phyloP scores from a whole-genome alignment of 331 rosid genomes.

The Telfairia occidentalis region DNA sequence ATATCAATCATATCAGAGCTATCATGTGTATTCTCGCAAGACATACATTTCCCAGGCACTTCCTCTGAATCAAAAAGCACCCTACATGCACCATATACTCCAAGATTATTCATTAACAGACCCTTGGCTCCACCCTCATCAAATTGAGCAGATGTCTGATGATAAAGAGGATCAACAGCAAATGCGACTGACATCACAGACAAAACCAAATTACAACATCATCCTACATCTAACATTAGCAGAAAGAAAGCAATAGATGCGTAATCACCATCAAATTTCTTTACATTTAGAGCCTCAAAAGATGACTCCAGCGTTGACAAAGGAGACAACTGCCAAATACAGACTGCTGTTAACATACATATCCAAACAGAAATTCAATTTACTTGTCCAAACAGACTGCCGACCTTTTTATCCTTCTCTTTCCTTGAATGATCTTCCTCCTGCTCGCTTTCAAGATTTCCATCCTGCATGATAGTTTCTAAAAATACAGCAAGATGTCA shows the following conservation, averaged over 20 bases:
- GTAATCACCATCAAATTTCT: conserved; percentile 85
- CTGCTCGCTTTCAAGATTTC: conserved; percentile 36
- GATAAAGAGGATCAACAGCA: conserved; percentile 88
- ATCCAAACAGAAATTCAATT: conserved; percentile 4
- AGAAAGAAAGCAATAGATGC: conserved; percentile 20
- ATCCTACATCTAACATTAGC: conserved; percentile 18
- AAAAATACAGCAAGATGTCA: conserved; percentile 18
- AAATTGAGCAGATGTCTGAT: conserved; percentile 92
- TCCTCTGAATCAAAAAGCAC: conserved; percentile 90
- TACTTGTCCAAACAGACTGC: conserved; percentile 2
- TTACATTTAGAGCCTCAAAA: conserved; percentile 77
- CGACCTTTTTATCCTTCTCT: conserved; percentile 63
- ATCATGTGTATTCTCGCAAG: conserved; percentile 36
- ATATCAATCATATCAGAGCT: conserved; percentile 56
- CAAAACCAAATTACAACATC: conserved; percentile 20
- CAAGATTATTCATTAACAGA: conserved; percentile 85
- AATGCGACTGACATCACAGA: conserved; percentile 66
- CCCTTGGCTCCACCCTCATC: conserved; percentile 99
- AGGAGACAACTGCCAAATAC: conserved; percentile 69
- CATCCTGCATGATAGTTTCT: conserved; percentile 36
- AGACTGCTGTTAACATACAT: conserved; percentile 21
- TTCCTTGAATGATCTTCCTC: conserved; percentile 37
- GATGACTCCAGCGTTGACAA: conserved; percentile 85
- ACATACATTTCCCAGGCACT: conserved; percentile 61
- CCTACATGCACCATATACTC: conserved; percentile 71